Evolutionary conservation across 192 early-diverging fungal species (phyloP), one percentile per base, ranked within the genome.

Genomic region (Allomyces javanicus): DNA sequence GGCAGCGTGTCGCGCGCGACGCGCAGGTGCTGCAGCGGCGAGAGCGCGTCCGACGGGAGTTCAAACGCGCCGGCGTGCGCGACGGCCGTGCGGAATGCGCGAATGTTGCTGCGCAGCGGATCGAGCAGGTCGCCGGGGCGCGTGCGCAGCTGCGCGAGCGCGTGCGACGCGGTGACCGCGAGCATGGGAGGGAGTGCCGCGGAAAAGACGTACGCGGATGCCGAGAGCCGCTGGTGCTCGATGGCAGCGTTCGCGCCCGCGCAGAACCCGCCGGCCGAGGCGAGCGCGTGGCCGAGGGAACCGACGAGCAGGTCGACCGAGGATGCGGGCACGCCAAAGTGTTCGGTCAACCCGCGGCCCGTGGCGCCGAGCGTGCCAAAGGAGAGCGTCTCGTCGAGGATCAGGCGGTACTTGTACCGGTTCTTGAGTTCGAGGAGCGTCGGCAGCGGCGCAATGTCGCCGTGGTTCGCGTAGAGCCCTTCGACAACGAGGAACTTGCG

Each of bases 401-500:
- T 90, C 44, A 98, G 78, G 24, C 95, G 80, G 79, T 90, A 98
- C 84, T 98, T 96, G 87, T 92, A 93, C 73, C 89, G 85, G 62
- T 89, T 81, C 79, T 95, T 98, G 65, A 98, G 73, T 63, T 86
- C 91, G 61, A 97, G 76, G 74, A 98, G 71, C 64, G 81, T 77
- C 23, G 85, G 81, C 26, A 98, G 77, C 9, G 87, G 87, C 33
- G 87, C 81, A 72, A 98, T 87, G 70, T 94, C 89, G 25, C 92
- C 93, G 68, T 77, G 77, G 72, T 94, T 91, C 45, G 78, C 80
- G 77, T 88, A 98, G 10, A 98, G 71, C 21, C 91, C 95, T 75
- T 98, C 95, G 5, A 85, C 86, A 25, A 98, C 83, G 72, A 98
- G 93, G 69, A 98, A 98, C 50, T 89, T 85, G 69, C 95, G 85